phyloP scores from a whole-genome alignment of 1,284 basidiomycete species.

The Malassezia slooffiae region DNA sequence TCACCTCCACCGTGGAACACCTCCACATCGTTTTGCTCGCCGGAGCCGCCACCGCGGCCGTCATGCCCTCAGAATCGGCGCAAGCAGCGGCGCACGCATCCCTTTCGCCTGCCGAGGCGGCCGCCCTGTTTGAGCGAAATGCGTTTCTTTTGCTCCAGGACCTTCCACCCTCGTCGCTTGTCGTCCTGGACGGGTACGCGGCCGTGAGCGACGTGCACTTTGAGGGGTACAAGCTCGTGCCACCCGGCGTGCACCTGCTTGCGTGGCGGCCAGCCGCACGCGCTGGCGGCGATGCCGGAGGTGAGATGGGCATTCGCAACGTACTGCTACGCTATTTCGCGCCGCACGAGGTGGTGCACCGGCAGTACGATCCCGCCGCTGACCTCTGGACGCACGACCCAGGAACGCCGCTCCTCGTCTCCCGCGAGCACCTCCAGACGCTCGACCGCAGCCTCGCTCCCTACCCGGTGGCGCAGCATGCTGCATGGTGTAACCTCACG shows the following conservation, averaged over 20 bases:
- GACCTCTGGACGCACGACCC: conserved; percentile 2
- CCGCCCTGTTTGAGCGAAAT: neutral
- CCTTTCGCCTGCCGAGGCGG: neutral
- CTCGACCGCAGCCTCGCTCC: conserved; percentile 8
- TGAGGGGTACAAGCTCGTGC: conserved; percentile 16
- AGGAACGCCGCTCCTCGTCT: neutral
- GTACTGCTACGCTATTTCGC: neutral
- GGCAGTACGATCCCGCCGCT: conserved; percentile 1
- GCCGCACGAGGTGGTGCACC: neutral
- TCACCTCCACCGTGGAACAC: no score
- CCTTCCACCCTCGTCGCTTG: conserved; percentile 5
- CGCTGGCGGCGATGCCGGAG: conserved; percentile 1
- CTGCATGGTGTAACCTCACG: neutral
- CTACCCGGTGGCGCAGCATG: neutral
- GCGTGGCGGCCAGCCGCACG: conserved; percentile 5
- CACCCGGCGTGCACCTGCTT: conserved; percentile 10
- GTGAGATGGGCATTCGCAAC: conserved; percentile 6
- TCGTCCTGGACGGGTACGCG: conserved; percentile 5
- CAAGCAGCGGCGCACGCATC: neutral
- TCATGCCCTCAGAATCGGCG: no score
- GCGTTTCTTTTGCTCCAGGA: conserved; percentile 4
- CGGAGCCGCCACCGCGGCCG: no score
- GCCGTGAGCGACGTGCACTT: conserved; percentile 5
- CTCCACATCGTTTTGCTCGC: conserved; percentile 1
- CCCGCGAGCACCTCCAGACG: conserved; percentile 8